Percentiles rank a stretch among this genome's conserved stretches.
phyloP scores from a whole-genome alignment of 169 alveolate genomes.

The Plasmodium billcollinsi region DNA sequence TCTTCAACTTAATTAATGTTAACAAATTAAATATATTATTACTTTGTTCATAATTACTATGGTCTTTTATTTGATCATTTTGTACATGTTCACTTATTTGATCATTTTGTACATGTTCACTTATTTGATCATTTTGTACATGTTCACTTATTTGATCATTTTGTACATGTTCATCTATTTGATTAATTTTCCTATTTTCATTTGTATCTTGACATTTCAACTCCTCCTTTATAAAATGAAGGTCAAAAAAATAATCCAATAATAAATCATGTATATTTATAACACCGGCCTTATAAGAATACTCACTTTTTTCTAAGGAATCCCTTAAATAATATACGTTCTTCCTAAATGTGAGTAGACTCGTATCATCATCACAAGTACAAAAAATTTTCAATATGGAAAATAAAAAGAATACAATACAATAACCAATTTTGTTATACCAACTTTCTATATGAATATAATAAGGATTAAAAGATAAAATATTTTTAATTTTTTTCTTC shows the following conservation, averaged over 20 bases:
- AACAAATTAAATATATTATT: not conserved
- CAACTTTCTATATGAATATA: conserved; percentile 70
- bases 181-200: not conserved
- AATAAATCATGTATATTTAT: conserved; percentile 33
- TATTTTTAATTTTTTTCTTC: conserved; percentile 27
- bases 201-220: not conserved
- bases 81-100: not conserved
- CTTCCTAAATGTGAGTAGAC: not conserved
- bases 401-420: conserved; percentile 29
- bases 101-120: not conserved
- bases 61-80: not conserved
- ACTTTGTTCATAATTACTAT: too few species aligned
- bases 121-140: not conserved
- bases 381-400: conserved; percentile 51
- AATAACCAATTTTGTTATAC: conserved; percentile 13
- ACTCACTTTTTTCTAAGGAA: conserved; percentile 3
- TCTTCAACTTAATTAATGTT: conserved; percentile 21
- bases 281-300: conserved; percentile 8
- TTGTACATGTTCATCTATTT: too few species aligned
- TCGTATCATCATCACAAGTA: not conserved
- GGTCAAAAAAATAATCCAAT: conserved; percentile 43
- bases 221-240: conserved; percentile 13
- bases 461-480: conserved; percentile 16
- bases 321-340: not conserved
- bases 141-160: not conserved